Conservation (phyloP, 257 asterid species). For the Scutellaria minor region DNA sequence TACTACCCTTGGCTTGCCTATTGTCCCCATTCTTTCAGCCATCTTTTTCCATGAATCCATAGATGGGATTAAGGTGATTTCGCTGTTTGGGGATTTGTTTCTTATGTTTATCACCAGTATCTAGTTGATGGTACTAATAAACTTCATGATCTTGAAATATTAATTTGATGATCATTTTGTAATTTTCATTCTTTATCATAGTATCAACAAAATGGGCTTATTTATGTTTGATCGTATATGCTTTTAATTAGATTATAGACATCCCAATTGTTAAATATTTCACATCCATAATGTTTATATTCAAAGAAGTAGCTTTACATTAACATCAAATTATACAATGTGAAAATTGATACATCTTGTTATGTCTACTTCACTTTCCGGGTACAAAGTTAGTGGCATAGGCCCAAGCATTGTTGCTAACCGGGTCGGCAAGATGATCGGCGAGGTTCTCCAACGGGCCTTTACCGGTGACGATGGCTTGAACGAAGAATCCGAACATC, state of each 20-base stretch:
- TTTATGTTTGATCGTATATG: too few relatives aligned
- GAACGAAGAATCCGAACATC: conserved; percentile 68
- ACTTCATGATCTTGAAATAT: too few relatives aligned
- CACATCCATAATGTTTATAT: neutral
- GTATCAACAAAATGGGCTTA: too few relatives aligned
- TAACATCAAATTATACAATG: neutral
- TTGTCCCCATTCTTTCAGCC: conserved; percentile 44
- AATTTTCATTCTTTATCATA: too few relatives aligned
- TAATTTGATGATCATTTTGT: too few relatives aligned
- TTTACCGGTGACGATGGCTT: conserved; percentile 60
- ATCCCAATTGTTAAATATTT: too few relatives aligned
- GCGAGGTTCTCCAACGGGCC: conserved; percentile 62
- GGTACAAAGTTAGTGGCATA: conserved; percentile 56
- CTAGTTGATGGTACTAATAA: conserved; percentile 11
- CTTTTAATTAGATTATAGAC: too few relatives aligned
- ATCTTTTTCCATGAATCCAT: conserved; percentile 49
- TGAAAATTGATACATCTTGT: too few relatives aligned
- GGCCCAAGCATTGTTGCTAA: conserved; percentile 61
- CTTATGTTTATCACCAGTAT: conserved; percentile 48
- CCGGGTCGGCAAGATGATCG: conserved; percentile 59
- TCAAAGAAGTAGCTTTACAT: too few relatives aligned
- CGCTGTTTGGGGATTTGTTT: conserved; percentile 55
- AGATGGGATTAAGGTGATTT: conserved; percentile 43
- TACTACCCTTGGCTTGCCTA: conserved; percentile 45
- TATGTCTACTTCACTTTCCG: conserved; percentile 40